Evolutionary conservation across 176 grass and related monocot genomes (phyloP), one percentile per base, ranked within the genome.

Genomic region (Oryza nivara): DNA sequence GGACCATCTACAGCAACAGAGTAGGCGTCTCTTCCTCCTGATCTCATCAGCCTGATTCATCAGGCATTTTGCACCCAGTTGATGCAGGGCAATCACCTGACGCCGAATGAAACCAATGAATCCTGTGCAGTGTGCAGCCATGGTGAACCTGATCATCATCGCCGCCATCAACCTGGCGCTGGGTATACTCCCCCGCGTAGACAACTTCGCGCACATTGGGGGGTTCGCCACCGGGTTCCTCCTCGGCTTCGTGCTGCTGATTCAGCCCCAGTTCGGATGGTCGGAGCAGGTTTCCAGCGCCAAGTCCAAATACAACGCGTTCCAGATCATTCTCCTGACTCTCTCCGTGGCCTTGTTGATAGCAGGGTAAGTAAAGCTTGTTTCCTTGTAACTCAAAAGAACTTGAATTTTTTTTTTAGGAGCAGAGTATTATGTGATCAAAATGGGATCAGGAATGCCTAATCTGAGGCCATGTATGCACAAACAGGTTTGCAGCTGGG

Each of bases 121-220:
- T 68, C 28, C 19, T 11, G 23, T 8, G 9, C 73, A 97, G 94
- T 16, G 74, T 54, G 89, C 87, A 16, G 91, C 94, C 35, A 77
- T 97, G 68, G 3, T 89, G 23, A 97, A 92, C 76, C 85, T 97
- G 82, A 73, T 93, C 78, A 78, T 93, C 83, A 93, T 97, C 77
- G 85, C 90, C 0, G 91, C 74, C 68, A 84, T 97, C 80, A 93
- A 97, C 82, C 90, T 97, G 34, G 94, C 87, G 13, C 9, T 97
- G 4, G 94, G 94, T 58, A 90, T 97, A 78, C 91, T 97, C 17
- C 94, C 94, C 11, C 82, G 89, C 60, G 89, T 97, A 6, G 89
- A 97, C 84, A 97, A 97, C 78, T 97, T 97, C 86, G 94, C 91
- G 10, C 94, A 97, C 86, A 97, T 97, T 28, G 94, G 91, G 22